phyloP scores from a whole-genome alignment of 1,284 basidiomycete genomes.

The Peniophora sp. region DNA sequence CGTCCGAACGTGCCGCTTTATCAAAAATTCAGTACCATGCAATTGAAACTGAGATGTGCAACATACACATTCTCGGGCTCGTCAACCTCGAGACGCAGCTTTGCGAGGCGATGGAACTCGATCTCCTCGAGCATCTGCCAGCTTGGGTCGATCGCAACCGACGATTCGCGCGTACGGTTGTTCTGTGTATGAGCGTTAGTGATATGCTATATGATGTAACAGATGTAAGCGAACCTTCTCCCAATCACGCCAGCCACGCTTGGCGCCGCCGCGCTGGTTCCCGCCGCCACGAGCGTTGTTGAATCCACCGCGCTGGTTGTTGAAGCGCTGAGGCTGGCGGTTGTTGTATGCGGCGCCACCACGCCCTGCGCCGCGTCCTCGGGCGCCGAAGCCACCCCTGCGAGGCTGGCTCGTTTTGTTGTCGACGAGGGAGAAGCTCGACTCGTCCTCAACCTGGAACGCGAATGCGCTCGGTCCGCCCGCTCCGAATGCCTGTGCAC shows the following conservation, averaged over 20 bases:
- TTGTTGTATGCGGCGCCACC: conserved; percentile 33
- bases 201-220: not conserved
- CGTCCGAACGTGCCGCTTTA: conserved; percentile 86
- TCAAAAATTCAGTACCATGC: conserved; percentile 5
- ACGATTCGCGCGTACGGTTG: conserved; percentile 88
- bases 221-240: conserved; percentile 62
- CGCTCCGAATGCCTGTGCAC: conserved; percentile 69
- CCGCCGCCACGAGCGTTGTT: conserved; percentile 27
- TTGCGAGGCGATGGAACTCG: conserved; percentile 90
- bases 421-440: conserved; percentile 95
- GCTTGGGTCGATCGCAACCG: conserved; percentile 85
- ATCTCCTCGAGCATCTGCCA: conserved; percentile 97
- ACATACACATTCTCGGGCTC: conserved; percentile 83
- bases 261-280: conserved; percentile 53
- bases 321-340: conserved; percentile 37
- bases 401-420: conserved; percentile 65
- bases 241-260: conserved; percentile 83
- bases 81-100: conserved; percentile 89
- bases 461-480: conserved; percentile 91
- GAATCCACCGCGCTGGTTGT: conserved; percentile 40
- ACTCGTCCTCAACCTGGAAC: conserved; percentile 98
- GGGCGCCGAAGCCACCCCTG: conserved; percentile 51
- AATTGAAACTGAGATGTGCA: conserved; percentile 1
- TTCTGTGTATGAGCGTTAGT: conserved; percentile 38
- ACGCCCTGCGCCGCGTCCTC: conserved; percentile 48